Evolutionary conservation across 192 early-diverging fungal genomes (phyloP).

Genomic region (Thoreauomyces humboldtii): DNA sequence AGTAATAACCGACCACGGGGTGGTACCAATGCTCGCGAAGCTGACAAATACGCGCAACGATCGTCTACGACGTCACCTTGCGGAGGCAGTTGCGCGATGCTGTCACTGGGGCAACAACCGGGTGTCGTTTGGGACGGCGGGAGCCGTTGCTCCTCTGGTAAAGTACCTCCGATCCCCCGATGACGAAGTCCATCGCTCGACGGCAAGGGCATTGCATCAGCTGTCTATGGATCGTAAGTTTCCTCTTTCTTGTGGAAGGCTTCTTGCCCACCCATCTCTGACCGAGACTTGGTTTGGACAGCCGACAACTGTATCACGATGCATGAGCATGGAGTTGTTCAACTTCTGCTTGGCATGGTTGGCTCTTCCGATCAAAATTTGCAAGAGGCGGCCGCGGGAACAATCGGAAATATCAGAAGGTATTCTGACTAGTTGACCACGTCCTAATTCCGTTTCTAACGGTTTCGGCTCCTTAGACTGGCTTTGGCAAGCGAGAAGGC

Average conservation of each 20-base stretch:
- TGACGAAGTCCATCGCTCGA: conserved; percentile 59
- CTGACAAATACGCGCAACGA: conserved; percentile 60
- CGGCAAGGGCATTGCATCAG: conserved; percentile 63
- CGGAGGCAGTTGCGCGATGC: conserved; percentile 62
- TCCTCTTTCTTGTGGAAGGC: not conserved
- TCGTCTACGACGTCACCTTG: conserved; percentile 58
- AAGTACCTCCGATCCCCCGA: conserved; percentile 63
- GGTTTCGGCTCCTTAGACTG: conserved; percentile 33
- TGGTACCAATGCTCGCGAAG: conserved; percentile 65
- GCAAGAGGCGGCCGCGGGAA: conserved; percentile 65
- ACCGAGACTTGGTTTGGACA: too few species aligned
- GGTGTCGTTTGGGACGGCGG: conserved; percentile 59
- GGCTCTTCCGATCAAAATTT: conserved; percentile 53
- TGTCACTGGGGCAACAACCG: conserved; percentile 69
- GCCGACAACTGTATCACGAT: conserved; percentile 70
- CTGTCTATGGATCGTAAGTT: conserved; percentile 65
- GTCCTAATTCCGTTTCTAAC: not conserved
- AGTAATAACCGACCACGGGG: conserved; percentile 69
- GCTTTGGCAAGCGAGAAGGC: conserved; percentile 64
- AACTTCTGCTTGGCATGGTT: conserved; percentile 64
- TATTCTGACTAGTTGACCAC: conserved; percentile 9
- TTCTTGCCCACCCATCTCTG: too few species aligned
- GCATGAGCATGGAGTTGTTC: conserved; percentile 68
- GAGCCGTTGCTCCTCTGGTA: conserved; percentile 61
- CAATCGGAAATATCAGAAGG: conserved; percentile 65